Evolutionary conservation across 306 rosid genomes (phyloP).

Genomic region (Vachellia pachyceras): DNA sequence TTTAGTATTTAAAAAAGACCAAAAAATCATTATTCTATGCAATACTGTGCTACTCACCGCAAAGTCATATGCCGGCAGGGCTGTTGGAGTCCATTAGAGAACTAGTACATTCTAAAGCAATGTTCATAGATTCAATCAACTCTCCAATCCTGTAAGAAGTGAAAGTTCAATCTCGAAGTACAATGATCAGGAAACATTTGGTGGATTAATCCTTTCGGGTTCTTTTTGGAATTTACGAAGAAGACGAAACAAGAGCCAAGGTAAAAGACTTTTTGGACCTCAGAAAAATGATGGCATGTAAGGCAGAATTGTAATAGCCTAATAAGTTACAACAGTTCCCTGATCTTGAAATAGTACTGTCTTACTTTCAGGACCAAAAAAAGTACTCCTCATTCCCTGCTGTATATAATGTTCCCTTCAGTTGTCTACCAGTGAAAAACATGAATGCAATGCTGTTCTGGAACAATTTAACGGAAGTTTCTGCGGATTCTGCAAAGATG

Average conservation of each 20-base stretch:
- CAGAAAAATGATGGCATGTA: not conserved
- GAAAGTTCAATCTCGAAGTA: not conserved
- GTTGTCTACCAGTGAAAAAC: conserved; percentile 31
- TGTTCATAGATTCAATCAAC: conserved; percentile 5
- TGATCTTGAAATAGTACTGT: not conserved
- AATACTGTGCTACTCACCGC: not conserved
- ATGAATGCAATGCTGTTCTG: not conserved
- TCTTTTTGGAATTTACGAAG: not conserved
- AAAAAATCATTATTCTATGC: not conserved
- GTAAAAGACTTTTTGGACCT: conserved; percentile 7
- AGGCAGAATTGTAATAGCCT: not conserved
- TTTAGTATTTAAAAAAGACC: not conserved
- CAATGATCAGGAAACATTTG: not conserved
- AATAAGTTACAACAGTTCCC: not conserved
- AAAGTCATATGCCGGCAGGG: not conserved
- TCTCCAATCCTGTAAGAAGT: not conserved
- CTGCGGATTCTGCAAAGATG: conserved; percentile 2
- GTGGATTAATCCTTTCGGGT: not conserved
- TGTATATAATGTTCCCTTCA: conserved; percentile 27
- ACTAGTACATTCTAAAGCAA: not conserved
- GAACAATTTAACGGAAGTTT: conserved; percentile 2
- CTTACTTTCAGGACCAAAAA: not conserved
- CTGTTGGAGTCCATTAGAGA: not conserved
- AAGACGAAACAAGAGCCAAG: not conserved
- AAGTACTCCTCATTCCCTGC: not conserved